A percentile compares a stretch with the other conserved stretches of the same genome.
These are phyloP conservation scores for Wallacemonas rigidus DNA, from an alignment of 208 protist genomes.

Conservation along the genomic window DNA sequence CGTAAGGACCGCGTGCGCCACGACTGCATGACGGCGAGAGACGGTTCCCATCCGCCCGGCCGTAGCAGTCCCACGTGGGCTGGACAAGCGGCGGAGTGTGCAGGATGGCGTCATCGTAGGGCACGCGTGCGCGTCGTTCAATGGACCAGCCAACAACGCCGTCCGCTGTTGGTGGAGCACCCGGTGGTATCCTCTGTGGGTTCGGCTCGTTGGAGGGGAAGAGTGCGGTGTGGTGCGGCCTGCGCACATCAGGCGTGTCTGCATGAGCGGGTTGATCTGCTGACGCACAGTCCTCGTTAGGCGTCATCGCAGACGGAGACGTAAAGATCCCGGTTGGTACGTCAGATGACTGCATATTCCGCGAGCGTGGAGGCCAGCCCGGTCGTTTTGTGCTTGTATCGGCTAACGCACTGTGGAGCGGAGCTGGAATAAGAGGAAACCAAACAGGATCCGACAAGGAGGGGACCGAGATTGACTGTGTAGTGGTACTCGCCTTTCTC, in stretches of 20 bases:
- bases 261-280: not conserved
- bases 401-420: too few species aligned
- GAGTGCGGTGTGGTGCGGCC: not conserved
- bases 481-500: too few species aligned
- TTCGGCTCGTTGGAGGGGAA: not conserved
- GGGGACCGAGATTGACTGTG: too few species aligned
- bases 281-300: not conserved
- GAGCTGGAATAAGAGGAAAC: too few species aligned
- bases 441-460: too few species aligned
- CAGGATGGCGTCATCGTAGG: not conserved
- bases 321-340: not conserved
- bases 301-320: not conserved
- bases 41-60: not conserved
- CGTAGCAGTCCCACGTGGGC: not conserved
- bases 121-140: not conserved
- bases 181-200: too few species aligned
- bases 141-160: not conserved
- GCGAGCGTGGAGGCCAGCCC: not conserved
- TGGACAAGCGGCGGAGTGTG: not conserved
- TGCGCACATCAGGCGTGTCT: not conserved
- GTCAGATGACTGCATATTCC: not conserved
- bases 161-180: too few species aligned
- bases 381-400: not conserved
- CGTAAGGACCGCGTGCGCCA: not conserved
- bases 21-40: not conserved